phyloP scores from a whole-genome alignment of 2,329 filamentous ascomycete species.

The Periglandula ipomoeae region DNA sequence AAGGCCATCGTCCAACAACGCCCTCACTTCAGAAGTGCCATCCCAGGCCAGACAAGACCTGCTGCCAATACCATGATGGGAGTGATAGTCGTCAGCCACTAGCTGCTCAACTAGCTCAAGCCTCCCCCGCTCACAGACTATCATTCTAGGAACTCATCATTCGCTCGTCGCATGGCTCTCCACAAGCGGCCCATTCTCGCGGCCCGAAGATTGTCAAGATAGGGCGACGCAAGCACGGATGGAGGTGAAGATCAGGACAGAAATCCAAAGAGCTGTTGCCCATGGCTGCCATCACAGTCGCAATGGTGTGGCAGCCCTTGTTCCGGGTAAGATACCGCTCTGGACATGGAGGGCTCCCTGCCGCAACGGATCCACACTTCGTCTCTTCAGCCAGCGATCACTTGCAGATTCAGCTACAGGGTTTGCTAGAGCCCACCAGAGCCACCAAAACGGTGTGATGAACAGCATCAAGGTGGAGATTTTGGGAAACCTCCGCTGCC shows the following conservation, averaged over 20 bases:
- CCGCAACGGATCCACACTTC: not conserved
- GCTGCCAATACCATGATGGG: not conserved
- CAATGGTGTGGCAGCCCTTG: constrained; percentile 2
- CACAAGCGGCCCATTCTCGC: constrained; percentile 4
- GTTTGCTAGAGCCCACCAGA: not conserved
- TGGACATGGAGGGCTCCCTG: not conserved
- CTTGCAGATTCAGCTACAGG: constrained; percentile 6
- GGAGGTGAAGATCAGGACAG: no score
- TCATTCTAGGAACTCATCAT: not conserved
- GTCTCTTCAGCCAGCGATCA: not conserved
- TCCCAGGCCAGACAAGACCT: not conserved
- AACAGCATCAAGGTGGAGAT: not conserved
- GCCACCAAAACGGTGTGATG: constrained; percentile 1
- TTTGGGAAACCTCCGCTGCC: not conserved
- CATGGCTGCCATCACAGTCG: not conserved
- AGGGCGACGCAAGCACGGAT: not conserved
- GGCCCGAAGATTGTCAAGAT: not conserved
- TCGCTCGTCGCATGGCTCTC: not conserved
- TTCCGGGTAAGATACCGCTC: not conserved
- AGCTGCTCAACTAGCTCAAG: not conserved
- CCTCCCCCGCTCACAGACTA: not conserved
- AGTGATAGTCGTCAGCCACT: not conserved
- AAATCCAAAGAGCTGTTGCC: not conserved
- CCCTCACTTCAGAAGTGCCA: not conserved
- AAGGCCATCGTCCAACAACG: not conserved